Evolutionary conservation across 345 rosid species (phyloP).

Genomic region (Arabidopsis suecica): DNA sequence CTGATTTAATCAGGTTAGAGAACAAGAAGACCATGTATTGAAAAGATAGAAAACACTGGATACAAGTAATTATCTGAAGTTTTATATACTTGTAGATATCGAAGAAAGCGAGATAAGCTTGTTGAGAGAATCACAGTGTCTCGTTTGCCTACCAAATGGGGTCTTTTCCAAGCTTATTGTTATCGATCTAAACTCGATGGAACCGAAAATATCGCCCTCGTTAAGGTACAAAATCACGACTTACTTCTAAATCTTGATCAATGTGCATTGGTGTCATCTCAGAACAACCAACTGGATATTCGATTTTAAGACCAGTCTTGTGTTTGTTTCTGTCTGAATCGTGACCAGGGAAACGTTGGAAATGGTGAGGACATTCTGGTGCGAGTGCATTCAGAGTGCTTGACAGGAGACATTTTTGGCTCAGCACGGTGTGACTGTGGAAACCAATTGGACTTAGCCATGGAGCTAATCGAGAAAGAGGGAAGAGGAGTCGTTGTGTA

Average conservation of each 20-base stretch:
- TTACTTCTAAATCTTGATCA: slow-evolving; percentile 13
- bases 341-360: slow-evolving; percentile 68
- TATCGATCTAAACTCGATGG: slow-evolving; percentile 79
- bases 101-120: slow-evolving; percentile 78
- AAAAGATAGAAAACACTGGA: neutral
- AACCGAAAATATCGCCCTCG: slow-evolving; percentile 75
- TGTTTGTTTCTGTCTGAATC: slow-evolving; percentile 15
- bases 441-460: slow-evolving; percentile 76
- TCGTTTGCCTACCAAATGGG: slow-evolving; percentile 84
- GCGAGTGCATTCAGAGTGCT: slow-evolving; percentile 89
- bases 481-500: slow-evolving; percentile 80
- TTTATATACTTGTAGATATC: slow-evolving; percentile 53
- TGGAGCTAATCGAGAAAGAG: slow-evolving; percentile 69
- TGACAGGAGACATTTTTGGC: slow-evolving; percentile 85
- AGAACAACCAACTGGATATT: neutral
- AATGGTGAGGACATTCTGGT: slow-evolving; percentile 84
- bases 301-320: slow-evolving; percentile 10
- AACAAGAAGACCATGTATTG: neutral
- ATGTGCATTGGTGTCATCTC: neutral
- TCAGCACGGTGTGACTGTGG: slow-evolving; percentile 92
- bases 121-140: slow-evolving; percentile 71
- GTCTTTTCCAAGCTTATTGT: slow-evolving; percentile 72
- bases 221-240: slow-evolving; percentile 58
- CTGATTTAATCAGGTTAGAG: slow-evolving; percentile 77
- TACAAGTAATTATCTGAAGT: neutral